Evolutionary conservation across 768 basidiomycete genomes (phyloP), one percentile per base, ranked within the genome.

Genomic region (Royoungia palumana): DNA sequence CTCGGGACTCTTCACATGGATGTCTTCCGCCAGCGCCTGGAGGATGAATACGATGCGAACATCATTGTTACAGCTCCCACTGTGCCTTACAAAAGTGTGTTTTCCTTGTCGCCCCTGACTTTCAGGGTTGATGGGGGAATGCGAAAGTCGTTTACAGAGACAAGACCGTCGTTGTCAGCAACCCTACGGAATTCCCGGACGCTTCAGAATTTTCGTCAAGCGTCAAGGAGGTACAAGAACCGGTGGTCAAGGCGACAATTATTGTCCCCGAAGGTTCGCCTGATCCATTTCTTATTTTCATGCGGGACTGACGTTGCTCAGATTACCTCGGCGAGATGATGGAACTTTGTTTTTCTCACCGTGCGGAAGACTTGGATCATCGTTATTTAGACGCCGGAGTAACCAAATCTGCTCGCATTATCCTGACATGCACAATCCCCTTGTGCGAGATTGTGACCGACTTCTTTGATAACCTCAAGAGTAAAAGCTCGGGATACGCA

Each of bases 321-420:
- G 93, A 91, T 53, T 94, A 93, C 64, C 83, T 96, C 28, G 95
- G 95, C 8, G 87, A 88, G 38, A 94, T 99, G 87, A 94, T 98
- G 87, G 88, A 90, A 35, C 78, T 98, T 2, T 96, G 94, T 63
- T 89, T 83, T 65, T 75, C 79, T 5, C 91, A 89, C 62, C 82
- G 96, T 40, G 95, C 85, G 2, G 81, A 86, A 47, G 81, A 90
- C 40, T 67, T 95, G 44, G 87, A 94, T 34, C 87, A 94, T 69
- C 79, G 79, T 27, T 92, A 94, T 62, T 75, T 97, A 17, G 92
- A 95, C 45, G 66, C 70, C n/a, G 67, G 70, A 19, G 44, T 35
- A n/a, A 50, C 60, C 3, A 42, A 49, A 20, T 67, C 66, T 6
- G 72, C 85, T 8, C 82, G 92, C 21, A 79, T 89, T 34, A 87